phyloP scores from a whole-genome alignment of 768 basidiomycete species.

The Hemileccinum impolitum region DNA sequence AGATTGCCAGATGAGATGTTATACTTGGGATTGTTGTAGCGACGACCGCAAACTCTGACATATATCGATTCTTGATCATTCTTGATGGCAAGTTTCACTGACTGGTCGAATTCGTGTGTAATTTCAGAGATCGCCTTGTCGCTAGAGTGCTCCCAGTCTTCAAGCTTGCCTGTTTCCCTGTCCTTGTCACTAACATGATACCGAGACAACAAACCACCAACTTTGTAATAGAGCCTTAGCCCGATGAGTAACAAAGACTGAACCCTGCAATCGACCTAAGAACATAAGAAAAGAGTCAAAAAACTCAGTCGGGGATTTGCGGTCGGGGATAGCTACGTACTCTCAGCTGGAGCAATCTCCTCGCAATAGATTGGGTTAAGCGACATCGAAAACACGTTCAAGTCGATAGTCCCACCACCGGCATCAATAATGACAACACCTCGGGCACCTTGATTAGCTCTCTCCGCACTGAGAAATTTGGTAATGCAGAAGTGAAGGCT shows the following conservation, averaged over 20 bases:
- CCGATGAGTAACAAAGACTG: slow-evolving; percentile 42
- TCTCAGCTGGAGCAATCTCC: slow-evolving; percentile 31
- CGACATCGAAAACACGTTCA: slow-evolving; percentile 34
- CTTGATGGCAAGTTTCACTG: too few species aligned
- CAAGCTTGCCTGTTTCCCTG: neutral
- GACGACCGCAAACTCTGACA: slow-evolving; percentile 4
- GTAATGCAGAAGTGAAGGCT: slow-evolving; percentile 35
- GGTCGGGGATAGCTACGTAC: slow-evolving; percentile 3
- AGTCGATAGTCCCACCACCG: slow-evolving; percentile 37
- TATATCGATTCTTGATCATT: slow-evolving; percentile 4
- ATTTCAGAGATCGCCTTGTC: neutral
- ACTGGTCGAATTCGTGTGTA: slow-evolving; percentile 1
- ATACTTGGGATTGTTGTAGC: neutral
- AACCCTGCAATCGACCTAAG: slow-evolving; percentile 44
- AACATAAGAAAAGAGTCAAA: neutral
- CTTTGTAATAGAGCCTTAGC: slow-evolving; percentile 34
- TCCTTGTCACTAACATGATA: neutral
- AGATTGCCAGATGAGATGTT: slow-evolving; percentile 3
- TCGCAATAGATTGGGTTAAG: slow-evolving; percentile 24
- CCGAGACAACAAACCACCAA: too few species aligned
- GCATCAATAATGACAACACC: slow-evolving; percentile 40
- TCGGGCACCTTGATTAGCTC: slow-evolving; percentile 9
- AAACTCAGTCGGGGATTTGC: too few species aligned
- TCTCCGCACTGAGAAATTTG: slow-evolving; percentile 22
- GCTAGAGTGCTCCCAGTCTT: neutral